These are phyloP conservation scores for Phaffia tasmanica DNA, from an alignment of 768 basidiomycete genomes.

Conservation along the genomic window DNA sequence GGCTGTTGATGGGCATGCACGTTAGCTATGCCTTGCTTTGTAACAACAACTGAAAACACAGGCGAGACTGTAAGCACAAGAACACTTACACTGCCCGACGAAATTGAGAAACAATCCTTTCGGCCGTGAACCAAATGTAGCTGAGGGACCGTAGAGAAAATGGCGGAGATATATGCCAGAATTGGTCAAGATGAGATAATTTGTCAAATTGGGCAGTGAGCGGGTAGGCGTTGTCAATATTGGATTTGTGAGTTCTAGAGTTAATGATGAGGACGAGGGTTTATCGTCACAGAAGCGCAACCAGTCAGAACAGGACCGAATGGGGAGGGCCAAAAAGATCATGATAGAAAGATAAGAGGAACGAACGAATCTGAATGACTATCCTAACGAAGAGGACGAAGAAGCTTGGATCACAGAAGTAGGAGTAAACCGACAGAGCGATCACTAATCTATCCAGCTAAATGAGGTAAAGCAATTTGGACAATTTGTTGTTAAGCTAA, in stretches of 20 bases:
- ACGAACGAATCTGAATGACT: conserved; percentile 6
- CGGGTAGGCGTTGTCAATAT: conserved; percentile 3
- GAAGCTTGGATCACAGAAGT: conserved; percentile 6
- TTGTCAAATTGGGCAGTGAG: neutral
- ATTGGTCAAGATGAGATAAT: neutral
- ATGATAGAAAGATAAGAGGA: neutral
- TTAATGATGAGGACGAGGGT: no score
- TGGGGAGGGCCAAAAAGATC: neutral
- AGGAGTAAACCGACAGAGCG: conserved; percentile 12
- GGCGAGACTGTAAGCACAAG: neutral
- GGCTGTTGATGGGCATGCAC: neutral
- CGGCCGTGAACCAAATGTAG: neutral
- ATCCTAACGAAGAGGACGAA: neutral
- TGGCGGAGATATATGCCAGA: neutral
- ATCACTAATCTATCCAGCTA: conserved; percentile 18
- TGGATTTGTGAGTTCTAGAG: conserved; percentile 13
- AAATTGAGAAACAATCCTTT: conserved; percentile 19
- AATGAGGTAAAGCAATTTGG: neutral
- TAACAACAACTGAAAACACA: no score
- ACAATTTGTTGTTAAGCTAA: neutral
- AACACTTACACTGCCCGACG: conserved; percentile 5
- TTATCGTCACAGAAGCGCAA: no score
- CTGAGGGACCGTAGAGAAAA: neutral
- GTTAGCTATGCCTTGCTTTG: neutral
- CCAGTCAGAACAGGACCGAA: neutral